These are phyloP conservation scores for Ambrosia trifida DNA, from an alignment of 129 eudicot genomes.

Conservation along the genomic window DNA sequence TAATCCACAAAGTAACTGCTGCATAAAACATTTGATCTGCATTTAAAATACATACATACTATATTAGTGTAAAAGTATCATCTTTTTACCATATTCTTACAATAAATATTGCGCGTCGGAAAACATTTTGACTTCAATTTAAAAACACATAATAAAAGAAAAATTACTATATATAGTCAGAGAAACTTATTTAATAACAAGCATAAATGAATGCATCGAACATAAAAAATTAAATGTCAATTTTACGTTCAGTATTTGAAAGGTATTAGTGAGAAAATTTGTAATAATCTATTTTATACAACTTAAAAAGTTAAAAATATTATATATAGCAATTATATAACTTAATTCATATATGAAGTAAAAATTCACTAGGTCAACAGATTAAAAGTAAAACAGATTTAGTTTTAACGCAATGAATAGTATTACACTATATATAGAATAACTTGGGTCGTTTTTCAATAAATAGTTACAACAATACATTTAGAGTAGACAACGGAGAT, in stretches of 20 bases:
- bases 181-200: background rate
- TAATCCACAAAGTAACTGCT: constrained; percentile 63
- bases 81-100: background rate
- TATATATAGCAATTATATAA: background rate
- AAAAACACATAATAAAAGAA: background rate
- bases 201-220: background rate
- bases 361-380: background rate
- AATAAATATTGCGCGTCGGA: background rate
- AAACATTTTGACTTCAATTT: constrained; percentile 4
- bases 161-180: background rate
- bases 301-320: no score
- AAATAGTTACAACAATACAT: background rate
- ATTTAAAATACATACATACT: constrained; percentile 13
- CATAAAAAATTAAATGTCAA: background rate
- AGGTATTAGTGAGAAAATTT: background rate
- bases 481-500: background rate
- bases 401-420: background rate
- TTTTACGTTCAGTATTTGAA: background rate
- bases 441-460: background rate
- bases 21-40: constrained; percentile 74
- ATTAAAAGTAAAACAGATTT: background rate
- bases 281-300: background rate
- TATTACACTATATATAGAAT: background rate
- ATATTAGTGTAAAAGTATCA: constrained; percentile 8
- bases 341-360: background rate